phyloP scores from a whole-genome alignment of 148 eudicot genomes.

The Camellia lanceoleosa region DNA sequence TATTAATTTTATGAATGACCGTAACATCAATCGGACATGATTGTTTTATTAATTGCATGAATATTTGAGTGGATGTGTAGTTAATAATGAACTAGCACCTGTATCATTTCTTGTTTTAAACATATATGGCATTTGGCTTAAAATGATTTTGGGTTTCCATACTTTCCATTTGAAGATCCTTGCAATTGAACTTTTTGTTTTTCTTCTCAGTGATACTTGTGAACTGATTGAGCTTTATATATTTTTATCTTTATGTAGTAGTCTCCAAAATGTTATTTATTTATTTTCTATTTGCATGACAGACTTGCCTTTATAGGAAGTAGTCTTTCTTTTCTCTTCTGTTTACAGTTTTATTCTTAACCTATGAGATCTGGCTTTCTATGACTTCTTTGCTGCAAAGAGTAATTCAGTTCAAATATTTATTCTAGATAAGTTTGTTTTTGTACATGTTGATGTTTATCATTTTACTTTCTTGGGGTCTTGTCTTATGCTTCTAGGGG shows the following conservation, averaged over 20 bases:
- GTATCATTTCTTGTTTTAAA: neutral
- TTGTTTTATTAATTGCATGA: neutral
- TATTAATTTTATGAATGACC: neutral
- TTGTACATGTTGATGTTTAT: neutral
- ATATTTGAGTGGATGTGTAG: neutral
- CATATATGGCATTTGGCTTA: neutral
- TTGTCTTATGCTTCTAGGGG: conserved; percentile 55
- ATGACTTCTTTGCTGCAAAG: neutral
- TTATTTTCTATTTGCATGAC: neutral
- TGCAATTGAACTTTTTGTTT: neutral
- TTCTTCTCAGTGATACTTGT: neutral
- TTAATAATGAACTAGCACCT: neutral
- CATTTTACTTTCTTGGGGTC: conserved; percentile 3
- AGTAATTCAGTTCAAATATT: neutral
- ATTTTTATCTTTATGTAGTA: neutral
- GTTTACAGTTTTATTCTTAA: neutral
- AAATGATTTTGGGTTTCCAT: neutral
- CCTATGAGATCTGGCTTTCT: neutral
- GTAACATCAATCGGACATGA: neutral
- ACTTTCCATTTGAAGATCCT: too few relatives aligned
- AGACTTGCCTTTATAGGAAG: neutral
- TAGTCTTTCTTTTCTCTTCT: neutral
- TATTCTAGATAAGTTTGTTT: neutral
- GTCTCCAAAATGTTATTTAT: neutral
- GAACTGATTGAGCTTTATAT: neutral